These are phyloP conservation scores for Triticum timopheevii DNA, from an alignment of 176 grass and related monocot species.

Conservation along the genomic window DNA sequence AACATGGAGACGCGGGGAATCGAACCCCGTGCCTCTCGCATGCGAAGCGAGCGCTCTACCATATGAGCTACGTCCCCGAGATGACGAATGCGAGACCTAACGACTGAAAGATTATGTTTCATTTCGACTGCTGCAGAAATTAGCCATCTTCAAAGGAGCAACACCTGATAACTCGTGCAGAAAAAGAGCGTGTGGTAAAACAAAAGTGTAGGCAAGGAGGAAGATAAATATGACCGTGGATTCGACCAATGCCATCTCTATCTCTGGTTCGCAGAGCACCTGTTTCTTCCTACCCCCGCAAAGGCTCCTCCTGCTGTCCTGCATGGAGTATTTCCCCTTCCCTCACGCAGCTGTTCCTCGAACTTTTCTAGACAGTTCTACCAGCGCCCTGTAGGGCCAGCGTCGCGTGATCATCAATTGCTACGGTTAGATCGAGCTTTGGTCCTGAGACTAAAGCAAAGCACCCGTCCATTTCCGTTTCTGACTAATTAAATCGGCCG, in stretches of 20 bases:
- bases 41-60: constrained; percentile 99
- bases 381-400: too few species aligned
- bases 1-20: constrained; percentile 73
- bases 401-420: not conserved
- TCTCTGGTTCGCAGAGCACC: not conserved
- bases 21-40: constrained; percentile 98
- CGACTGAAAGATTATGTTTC: not conserved
- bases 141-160: not conserved
- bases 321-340: not conserved
- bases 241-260: not conserved
- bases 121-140: too few species aligned
- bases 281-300: too few species aligned
- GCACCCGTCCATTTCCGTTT: not conserved
- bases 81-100: rapidly evolving
- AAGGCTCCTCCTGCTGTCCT: too few species aligned
- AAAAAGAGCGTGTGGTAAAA: not conserved
- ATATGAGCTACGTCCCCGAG: constrained; percentile 96
- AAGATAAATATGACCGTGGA: not conserved
- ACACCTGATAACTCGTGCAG: not conserved
- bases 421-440: not conserved
- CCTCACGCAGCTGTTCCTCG: too few species aligned
- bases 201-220: not conserved
- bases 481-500: not conserved
- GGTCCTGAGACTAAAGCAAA: too few species aligned
- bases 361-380: too few species aligned